Evolutionary conservation across 176 grass and related monocot genomes (phyloP), one percentile per base, ranked within the genome.

Genomic region (Coix lacrymajobi): DNA sequence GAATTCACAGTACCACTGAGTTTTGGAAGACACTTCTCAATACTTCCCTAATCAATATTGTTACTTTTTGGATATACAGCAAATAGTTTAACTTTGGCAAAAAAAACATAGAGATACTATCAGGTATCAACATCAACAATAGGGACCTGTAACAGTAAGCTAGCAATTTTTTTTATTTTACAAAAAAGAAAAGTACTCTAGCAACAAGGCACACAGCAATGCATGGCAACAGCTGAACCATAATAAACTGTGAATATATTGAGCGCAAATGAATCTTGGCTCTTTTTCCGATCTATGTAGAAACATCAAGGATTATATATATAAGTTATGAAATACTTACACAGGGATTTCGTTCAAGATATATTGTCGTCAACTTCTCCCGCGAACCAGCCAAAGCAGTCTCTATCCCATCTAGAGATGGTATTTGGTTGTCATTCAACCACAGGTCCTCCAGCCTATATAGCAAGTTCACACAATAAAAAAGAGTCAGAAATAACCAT

Each of bases 381-480:
- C 75, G 87, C 44, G 89, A 96, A 79, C 93, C 85, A 85, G 78
- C 83, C 43, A 96, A 80, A 84, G 87, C 84, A 82, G 73, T 20
- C 57, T 92, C 93, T 81, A 93, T 70, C 22, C 89, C 91, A 71
- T 92, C 87, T 39, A 99, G 83, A 49, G 91, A 92, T 76, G 89
- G 89, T 96, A 99, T 99, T 85, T 99, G 93, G 83, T 99, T 96
- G 30, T 99, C 93, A 85, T 99, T 99, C 71, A 96, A 90, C 93
- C 96, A 99, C 76, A 99, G 79, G 86, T 99, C 96, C 72, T 96
- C 96, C 81, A 99, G 79, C 69, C 96, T 99, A 65, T 24, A 83
- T 52, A 45, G 19, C 49, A 85, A 83, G 28, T 66, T 52, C 82
- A 44, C 8, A 75, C 28, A 31, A 15, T 75, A 66, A 88, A 24